Conservation (phyloP, 306 rosid genomes). For the Prinsepia uniflora region DNA sequence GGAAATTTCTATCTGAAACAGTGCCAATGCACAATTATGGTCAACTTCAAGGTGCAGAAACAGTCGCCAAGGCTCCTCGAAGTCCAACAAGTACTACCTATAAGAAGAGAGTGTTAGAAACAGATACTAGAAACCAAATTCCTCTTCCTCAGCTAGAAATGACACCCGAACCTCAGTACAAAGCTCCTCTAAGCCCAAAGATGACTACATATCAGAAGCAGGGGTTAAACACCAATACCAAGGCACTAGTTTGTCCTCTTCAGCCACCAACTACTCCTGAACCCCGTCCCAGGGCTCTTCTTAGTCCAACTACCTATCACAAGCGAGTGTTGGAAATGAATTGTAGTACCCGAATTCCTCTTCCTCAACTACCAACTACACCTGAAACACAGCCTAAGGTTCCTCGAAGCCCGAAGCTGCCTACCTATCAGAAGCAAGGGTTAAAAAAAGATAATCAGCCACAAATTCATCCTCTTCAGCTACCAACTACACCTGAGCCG, state of each 20-base stretch:
- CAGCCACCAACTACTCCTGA: conserved; percentile 27
- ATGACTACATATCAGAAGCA: conserved; percentile 33
- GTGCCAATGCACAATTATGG: conserved; percentile 26
- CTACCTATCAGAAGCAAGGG: conserved; percentile 39
- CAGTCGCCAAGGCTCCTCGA: conserved; percentile 45
- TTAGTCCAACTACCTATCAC: conserved; percentile 46
- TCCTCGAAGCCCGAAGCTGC: conserved; percentile 53
- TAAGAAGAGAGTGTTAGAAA: conserved; percentile 33
- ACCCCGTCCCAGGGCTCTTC: conserved; percentile 33
- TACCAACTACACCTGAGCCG: conserved; percentile 62
- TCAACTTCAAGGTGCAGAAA: conserved; percentile 36
- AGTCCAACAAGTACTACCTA: conserved; percentile 48
- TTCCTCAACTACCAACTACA: conserved; percentile 34
- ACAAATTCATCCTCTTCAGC: conserved; percentile 46
- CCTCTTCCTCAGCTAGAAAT: conserved; percentile 36
- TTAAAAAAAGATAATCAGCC: conserved; percentile 33
- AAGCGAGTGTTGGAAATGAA: conserved; percentile 34
- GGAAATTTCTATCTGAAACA: conserved; percentile 27
- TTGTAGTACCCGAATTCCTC: conserved; percentile 31
- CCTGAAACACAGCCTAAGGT: conserved; percentile 26
- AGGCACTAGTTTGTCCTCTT: conserved; percentile 39
- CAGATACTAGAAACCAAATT: conserved; percentile 34
- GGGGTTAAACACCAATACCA: conserved; percentile 26
- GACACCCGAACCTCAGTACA: conserved; percentile 20
- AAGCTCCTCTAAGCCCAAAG: conserved; percentile 61